A percentile compares a stretch with the other conserved stretches of the same genome.
Evolutionary conservation across 2,329 filamentous ascomycete species (phyloP).

Genomic region (Knufia fluminis): DNA sequence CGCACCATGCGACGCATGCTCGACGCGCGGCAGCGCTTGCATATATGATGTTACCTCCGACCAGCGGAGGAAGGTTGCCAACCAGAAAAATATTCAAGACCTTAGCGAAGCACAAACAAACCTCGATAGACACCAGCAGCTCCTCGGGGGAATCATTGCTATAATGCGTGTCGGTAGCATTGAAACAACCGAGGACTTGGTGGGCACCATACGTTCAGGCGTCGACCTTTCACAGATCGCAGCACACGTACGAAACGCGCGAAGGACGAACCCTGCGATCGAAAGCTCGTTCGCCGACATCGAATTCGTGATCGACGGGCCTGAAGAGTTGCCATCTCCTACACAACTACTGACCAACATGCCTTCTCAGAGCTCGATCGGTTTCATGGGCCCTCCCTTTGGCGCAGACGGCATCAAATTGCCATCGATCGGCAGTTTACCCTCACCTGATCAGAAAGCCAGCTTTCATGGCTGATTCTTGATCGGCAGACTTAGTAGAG

Average conservation of each 20-base stretch:
- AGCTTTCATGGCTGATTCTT: too few relatives aligned
- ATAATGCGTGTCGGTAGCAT: slow-evolving; percentile 17
- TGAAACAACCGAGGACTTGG: slow-evolving; percentile 14
- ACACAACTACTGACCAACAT: slow-evolving; percentile 13
- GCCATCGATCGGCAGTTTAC: too few relatives aligned
- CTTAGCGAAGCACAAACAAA: slow-evolving; percentile 16
- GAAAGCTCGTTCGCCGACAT: slow-evolving; percentile 18
- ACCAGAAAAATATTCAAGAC: slow-evolving; percentile 21
- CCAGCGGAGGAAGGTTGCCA: slow-evolving; percentile 22
- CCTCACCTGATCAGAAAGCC: too few relatives aligned
- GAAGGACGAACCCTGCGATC: slow-evolving; percentile 16
- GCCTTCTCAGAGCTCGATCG: background rate
- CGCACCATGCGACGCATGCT: slow-evolving; percentile 20
- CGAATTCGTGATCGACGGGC: slow-evolving; percentile 17
- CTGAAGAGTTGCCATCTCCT: slow-evolving; percentile 19
- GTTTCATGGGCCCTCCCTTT: slow-evolving; percentile 1
- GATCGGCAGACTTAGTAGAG: too few relatives aligned
- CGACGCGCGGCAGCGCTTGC: slow-evolving; percentile 17
- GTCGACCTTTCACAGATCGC: slow-evolving; percentile 21
- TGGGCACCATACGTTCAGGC: slow-evolving; percentile 16
- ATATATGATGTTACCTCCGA: slow-evolving; percentile 22
- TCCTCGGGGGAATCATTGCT: slow-evolving; percentile 22
- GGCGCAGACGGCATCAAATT: background rate
- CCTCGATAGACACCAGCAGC: slow-evolving; percentile 17
- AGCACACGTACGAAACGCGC: slow-evolving; percentile 22